Base-by-base conservation (phyloP, 1,284 basidiomycete genomes). In the Trichosporon faecale region DNA sequence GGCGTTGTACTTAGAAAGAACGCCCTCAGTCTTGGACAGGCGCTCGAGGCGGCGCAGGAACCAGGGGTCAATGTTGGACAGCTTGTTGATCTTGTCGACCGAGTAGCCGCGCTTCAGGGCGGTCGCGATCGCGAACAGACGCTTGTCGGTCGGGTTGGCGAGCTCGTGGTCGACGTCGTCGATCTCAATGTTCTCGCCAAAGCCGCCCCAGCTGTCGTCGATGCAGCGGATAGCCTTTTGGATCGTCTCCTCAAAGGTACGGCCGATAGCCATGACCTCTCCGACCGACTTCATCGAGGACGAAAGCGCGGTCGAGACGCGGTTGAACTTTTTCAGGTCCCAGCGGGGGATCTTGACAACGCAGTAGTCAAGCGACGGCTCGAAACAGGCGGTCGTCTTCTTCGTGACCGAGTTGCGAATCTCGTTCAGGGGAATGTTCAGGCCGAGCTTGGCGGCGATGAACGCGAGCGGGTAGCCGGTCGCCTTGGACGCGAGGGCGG, bases 241-340 rank as follows among this genome's bases (percentile, higher is more conserved):
- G 73, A 98, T 91, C 0, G 94, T 95, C 86, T 99, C 96, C 83
- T 98, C 96, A 78, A 99, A 99, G 12, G 94, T 97, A 76, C 96
- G 88, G 27, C 96, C 97, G 75, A 99, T 98, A 74, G 92, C 93
- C 97, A 99, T 99, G 69, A 99, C 96, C 84, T 99, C 96, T 69
- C 96, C 96, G 6, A 99, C 97, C 79, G 92, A 94, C 89, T 99
- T 99, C 96, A 99, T 98, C 83, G 92, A 93, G 76, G 91, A 93
- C 81, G 92, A 93, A 66, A 98, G 86, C 63, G 92, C 86, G 69
- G 89, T 89, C 81, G 92, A 94, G 76, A 98, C 95, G 60, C 95
- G 89, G 78, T 83, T 93, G 85, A 99, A 99, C 88, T 99, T 99
- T 84, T 96, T 96, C 80, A 98, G 86, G 85, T 99, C 96, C 96